phyloP scores from a whole-genome alignment of 2,329 filamentous ascomycete species.

The Mycosphaerelloides madeirae region DNA sequence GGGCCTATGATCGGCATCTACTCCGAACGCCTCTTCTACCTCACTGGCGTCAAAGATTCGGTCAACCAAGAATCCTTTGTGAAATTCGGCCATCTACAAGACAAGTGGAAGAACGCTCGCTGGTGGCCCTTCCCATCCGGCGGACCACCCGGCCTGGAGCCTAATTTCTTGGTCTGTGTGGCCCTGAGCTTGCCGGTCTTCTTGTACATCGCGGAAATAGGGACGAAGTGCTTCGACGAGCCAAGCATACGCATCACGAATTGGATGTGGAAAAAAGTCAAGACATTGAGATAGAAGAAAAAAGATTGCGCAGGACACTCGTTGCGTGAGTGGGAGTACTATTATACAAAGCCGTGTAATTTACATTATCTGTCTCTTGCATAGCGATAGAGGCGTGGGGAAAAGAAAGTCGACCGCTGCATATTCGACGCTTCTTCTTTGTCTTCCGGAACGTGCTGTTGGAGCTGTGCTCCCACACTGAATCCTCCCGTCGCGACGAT shows the following conservation, averaged over 20 bases:
- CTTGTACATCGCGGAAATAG: slow-evolving; percentile 25
- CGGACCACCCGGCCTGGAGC: slow-evolving; percentile 21
- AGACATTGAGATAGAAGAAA: slow-evolving; percentile 9
- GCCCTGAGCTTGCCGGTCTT: slow-evolving; percentile 21
- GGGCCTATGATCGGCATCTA: slow-evolving; percentile 76
- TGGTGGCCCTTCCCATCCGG: slow-evolving; percentile 26
- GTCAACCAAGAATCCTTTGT: slow-evolving; percentile 14
- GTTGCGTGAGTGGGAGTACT: too few relatives aligned
- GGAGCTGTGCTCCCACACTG: too few relatives aligned
- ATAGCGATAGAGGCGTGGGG: too few relatives aligned
- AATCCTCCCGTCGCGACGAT: too few relatives aligned
- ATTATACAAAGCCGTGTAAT: too few relatives aligned
- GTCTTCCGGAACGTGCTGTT: too few relatives aligned
- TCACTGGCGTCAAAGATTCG: slow-evolving; percentile 23
- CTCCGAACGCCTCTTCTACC: slow-evolving; percentile 90
- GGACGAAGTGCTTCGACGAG: slow-evolving; percentile 23
- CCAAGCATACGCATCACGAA: slow-evolving; percentile 20
- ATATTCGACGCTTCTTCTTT: too few relatives aligned
- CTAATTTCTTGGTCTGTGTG: slow-evolving; percentile 24
- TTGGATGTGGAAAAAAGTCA: slow-evolving; percentile 21
- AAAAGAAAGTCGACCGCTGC: too few relatives aligned
- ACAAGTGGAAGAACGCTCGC: slow-evolving; percentile 19
- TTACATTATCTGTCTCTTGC: too few relatives aligned
- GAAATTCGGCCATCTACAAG: slow-evolving; percentile 17
- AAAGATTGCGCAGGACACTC: too few relatives aligned